phyloP scores from a whole-genome alignment of 495 filamentous ascomycete genomes.

The Stereocaulon alpinum region DNA sequence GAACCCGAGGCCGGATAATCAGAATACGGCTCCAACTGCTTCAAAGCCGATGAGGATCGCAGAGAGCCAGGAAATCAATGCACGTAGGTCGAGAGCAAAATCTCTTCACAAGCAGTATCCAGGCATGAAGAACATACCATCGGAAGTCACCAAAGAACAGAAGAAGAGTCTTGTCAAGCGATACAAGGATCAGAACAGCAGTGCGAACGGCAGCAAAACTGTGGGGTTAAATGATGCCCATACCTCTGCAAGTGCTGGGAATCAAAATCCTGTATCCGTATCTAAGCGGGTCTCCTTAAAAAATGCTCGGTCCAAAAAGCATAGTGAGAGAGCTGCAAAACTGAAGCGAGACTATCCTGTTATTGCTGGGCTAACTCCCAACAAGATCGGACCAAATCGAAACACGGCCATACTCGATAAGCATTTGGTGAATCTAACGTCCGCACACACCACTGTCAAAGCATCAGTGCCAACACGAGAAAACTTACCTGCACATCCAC shows the following conservation, averaged over 20 bases:
- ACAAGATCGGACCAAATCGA: background rate
- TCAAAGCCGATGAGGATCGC: background rate
- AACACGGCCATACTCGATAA: too few relatives aligned
- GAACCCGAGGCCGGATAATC: too few relatives aligned
- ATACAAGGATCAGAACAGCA: background rate
- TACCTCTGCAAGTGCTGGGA: too few relatives aligned
- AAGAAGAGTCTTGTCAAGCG: background rate
- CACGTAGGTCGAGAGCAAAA: background rate
- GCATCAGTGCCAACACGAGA: too few relatives aligned
- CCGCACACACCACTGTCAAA: too few relatives aligned
- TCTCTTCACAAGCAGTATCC: background rate
- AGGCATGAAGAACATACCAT: constrained; percentile 7
- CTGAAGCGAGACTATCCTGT: background rate
- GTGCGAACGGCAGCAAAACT: background rate
- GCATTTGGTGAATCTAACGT: too few relatives aligned
- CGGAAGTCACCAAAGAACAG: background rate
- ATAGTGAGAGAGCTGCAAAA: background rate
- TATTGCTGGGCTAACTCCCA: background rate
- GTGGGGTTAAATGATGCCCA: background rate
- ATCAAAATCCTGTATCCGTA: too few relatives aligned
- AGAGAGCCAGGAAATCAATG: background rate
- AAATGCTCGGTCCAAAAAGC: too few relatives aligned
- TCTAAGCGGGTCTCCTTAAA: background rate
- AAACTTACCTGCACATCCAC: too few relatives aligned
- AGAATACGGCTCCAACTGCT: background rate